These are phyloP conservation scores for Zizania palustris DNA, from an alignment of 202 grass and related monocot species.

Conservation along the genomic window DNA sequence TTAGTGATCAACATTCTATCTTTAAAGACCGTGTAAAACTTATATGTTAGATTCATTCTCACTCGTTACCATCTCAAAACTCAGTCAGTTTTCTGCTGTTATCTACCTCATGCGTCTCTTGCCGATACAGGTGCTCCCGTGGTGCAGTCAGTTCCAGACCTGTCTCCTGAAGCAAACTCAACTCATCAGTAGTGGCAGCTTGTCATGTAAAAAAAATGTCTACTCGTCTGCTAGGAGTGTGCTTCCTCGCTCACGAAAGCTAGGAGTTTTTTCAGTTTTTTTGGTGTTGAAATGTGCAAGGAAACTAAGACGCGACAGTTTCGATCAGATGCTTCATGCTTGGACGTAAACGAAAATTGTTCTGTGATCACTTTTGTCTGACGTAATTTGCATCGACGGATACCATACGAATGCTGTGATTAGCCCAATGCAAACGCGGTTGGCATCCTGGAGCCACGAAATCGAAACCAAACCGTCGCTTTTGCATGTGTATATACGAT, in stretches of 20 bases:
- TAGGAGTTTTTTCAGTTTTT: neutral
- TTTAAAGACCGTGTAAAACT: too few relatives aligned
- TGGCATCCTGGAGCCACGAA: constrained; percentile 3
- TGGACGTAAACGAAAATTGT: neutral
- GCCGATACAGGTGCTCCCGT: neutral
- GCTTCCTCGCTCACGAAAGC: neutral
- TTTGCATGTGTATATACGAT: neutral
- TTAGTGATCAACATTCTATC: too few relatives aligned
- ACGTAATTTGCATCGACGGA: neutral
- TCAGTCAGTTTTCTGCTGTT: neutral
- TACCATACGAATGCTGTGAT: neutral
- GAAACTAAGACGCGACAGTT: neutral
- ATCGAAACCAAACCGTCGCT: neutral
- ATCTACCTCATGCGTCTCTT: too few relatives aligned
- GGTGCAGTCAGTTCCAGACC: neutral
- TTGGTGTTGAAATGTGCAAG: constrained; percentile 8
- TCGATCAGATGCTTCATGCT: neutral
- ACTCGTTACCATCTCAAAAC: neutral
- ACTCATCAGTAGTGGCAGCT: neutral
- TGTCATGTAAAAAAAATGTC: constrained; percentile 1
- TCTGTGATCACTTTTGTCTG: neutral
- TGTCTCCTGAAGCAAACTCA: neutral
- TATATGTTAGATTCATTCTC: neutral
- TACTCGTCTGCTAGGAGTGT: neutral
- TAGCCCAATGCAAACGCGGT: neutral